Conservation (phyloP, 2,329 filamentous ascomycete species). For the Fusarium algeriense region DNA sequence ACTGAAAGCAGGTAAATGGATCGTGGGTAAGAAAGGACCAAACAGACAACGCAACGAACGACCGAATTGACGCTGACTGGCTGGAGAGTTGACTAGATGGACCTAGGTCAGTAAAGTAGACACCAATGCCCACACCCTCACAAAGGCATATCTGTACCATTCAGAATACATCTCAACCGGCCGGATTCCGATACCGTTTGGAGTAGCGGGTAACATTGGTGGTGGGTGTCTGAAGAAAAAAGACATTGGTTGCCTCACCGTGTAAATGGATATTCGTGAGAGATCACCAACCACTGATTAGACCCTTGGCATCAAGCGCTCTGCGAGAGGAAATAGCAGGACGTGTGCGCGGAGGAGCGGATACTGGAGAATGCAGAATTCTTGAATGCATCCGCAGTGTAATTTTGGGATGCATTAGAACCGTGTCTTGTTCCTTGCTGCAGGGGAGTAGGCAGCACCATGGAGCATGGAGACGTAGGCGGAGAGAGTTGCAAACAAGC, state of each 20-base stretch:
- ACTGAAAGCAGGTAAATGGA: slow-evolving; percentile 38
- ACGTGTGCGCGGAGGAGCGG: slow-evolving; percentile 13
- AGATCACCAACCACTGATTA: slow-evolving; percentile 24
- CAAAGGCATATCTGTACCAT: slow-evolving; percentile 35
- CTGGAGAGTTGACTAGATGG: slow-evolving; percentile 38
- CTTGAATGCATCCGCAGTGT: slow-evolving; percentile 35
- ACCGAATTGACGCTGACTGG: slow-evolving; percentile 44
- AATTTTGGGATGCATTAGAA: slow-evolving; percentile 38
- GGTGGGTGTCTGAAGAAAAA: slow-evolving; percentile 26
- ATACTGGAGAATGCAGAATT: slow-evolving; percentile 29
- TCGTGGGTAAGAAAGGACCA: slow-evolving; percentile 37
- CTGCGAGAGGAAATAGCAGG: slow-evolving; percentile 12
- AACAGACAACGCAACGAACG: slow-evolving; percentile 38
- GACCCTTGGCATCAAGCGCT: slow-evolving; percentile 29
- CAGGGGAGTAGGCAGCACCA: slow-evolving; percentile 27
- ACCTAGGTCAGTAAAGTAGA: slow-evolving; percentile 39
- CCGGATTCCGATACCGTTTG: slow-evolving; percentile 45
- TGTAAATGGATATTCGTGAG: slow-evolving; percentile 37
- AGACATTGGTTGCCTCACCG: slow-evolving; percentile 31
- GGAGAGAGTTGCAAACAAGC: slow-evolving; percentile 48
- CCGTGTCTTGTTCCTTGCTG: slow-evolving; percentile 28
- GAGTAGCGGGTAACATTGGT: slow-evolving; percentile 39
- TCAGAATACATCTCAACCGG: slow-evolving; percentile 37
- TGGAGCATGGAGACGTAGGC: slow-evolving; percentile 24
- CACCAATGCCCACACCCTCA: slow-evolving; percentile 45